phyloP scores from a whole-genome alignment of 257 asterid genomes.

The Lycium ferocissimum region DNA sequence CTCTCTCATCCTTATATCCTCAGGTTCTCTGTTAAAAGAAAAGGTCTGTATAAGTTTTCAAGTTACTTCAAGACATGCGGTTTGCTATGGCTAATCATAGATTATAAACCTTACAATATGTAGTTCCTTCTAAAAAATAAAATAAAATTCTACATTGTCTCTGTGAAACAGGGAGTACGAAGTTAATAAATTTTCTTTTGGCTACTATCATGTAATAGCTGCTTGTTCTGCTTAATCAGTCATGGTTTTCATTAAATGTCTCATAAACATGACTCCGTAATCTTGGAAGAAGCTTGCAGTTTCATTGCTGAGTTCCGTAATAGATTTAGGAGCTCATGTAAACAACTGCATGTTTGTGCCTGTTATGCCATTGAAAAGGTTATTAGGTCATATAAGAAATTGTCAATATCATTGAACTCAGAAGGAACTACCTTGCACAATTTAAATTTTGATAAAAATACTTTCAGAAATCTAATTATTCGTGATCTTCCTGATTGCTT shows the following conservation, averaged over 20 bases:
- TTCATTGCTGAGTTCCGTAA: too few species aligned
- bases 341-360: too few species aligned
- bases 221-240: too few species aligned
- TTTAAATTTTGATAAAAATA: not conserved
- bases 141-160: too few species aligned
- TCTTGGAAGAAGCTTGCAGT: too few species aligned
- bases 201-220: not conserved
- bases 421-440: conserved; percentile 6
- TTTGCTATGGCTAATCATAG: conserved; percentile 10
- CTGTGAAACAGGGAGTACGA: not conserved
- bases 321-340: too few species aligned
- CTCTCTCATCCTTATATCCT: not conserved
- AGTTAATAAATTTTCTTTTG: not conserved
- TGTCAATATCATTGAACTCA: not conserved
- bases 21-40: too few species aligned
- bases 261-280: too few species aligned
- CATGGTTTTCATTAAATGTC: too few species aligned
- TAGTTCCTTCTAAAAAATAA: not conserved
- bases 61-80: not conserved
- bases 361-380: not conserved
- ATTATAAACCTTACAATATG: not conserved
- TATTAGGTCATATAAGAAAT: not conserved
- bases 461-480: not conserved
- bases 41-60: too few species aligned
- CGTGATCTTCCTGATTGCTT: conserved; percentile 21